A percentile compares a stretch with the other conserved stretches of the same genome.
Conservation (phyloP, 352 stramenopile species). For the Elongisporangium prolatum region DNA sequence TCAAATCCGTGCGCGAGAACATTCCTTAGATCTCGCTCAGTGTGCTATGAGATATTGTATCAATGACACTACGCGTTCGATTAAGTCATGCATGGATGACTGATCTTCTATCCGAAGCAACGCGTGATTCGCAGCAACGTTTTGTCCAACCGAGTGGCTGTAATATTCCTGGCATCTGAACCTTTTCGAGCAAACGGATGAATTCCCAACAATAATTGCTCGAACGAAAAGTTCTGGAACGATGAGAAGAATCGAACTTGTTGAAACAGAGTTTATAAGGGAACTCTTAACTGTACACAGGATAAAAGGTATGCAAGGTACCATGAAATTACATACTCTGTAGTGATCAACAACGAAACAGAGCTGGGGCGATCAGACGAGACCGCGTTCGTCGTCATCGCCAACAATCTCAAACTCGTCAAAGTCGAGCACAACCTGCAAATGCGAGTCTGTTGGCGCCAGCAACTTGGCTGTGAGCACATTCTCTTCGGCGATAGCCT, state of each 20-base stretch:
- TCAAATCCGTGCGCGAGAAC: too few relatives aligned
- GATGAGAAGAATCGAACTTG: neutral
- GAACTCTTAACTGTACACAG: neutral
- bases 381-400: neutral
- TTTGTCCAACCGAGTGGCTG: neutral
- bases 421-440: slow-evolving; percentile 12
- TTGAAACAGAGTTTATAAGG: neutral
- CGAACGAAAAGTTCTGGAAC: neutral
- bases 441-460: slow-evolving; percentile 14
- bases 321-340: neutral
- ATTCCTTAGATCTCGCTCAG: neutral
- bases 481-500: slow-evolving; percentile 21
- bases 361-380: neutral
- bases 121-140: neutral
- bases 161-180: neutral
- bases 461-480: slow-evolving; percentile 36
- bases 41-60: neutral
- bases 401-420: slow-evolving; percentile 30
- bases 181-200: neutral
- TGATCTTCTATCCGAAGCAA: neutral
- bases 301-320: neutral
- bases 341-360: neutral
- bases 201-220: neutral
- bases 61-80: too few relatives aligned
- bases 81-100: neutral